Base-by-base conservation (phyloP, 805 yeast species). In the Schwanniomyces occidentalis region DNA sequence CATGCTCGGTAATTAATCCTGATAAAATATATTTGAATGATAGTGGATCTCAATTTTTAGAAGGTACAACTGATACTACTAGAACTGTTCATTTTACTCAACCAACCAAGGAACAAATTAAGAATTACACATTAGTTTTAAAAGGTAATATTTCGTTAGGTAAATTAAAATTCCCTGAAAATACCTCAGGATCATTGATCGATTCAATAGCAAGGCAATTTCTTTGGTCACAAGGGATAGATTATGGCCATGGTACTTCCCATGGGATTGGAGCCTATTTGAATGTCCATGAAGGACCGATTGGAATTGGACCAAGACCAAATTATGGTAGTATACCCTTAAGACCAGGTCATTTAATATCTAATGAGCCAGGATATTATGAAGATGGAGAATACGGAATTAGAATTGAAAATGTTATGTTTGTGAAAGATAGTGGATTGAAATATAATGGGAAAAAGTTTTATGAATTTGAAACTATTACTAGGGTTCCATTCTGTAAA, bases 401-500 rank as follows among this genome's bases (percentile, higher is more conserved):
- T 30, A 63, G 85, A 48, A 70, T 78, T 39, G 74, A 68, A 43
- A 66, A 71, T 47, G 75, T 76, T 51, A 65, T 77, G 67, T 67
- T 51, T 38, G 71, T 73, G 25, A 68, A 66, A 42, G 68, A 65
- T 30, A 48, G 64, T 30, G 73, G 66, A 7, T 55, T 50, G 34
- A 23, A 48, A 0, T 76, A 71, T 58, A 80, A 78, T 35, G 85
- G 78, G 31, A 70, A 67, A 45, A 60, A 64, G 38, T 83, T 77
- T 52, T 73, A 78, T 32, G 78, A 76, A 41, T 89, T 93, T 56
- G 95, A 86, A 42, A 88, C 95, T 45, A 65, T 88, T 34, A 91
- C 98, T 0, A 59, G 80, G 47, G 85, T 86, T 14, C 99, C 99
- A 13, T 84, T 85, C 59, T 86, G 95, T 57, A 71, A 71, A 44